Evolutionary conservation across 371 early-diverging fungal genomes (phyloP).

Genomic region (Coemansia sp.): DNA sequence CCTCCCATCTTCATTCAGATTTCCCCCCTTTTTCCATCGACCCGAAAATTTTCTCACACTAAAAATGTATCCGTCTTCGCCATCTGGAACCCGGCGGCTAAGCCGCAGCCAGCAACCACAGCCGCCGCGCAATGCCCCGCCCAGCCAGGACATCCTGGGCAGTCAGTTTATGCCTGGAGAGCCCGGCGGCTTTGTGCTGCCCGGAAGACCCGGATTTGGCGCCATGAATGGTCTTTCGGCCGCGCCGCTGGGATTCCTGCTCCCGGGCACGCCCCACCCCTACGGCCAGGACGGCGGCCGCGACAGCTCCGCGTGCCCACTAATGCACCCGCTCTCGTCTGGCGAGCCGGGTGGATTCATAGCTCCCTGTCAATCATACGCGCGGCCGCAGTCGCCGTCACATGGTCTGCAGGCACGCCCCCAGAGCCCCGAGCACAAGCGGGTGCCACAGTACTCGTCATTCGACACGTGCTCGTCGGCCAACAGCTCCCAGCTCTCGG

Average conservation of each 20-base stretch:
- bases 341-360: slow-evolving; percentile 33
- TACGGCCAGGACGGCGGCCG: background rate
- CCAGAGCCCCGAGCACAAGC: background rate
- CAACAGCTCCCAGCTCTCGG: background rate
- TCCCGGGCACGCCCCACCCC: slow-evolving; percentile 5
- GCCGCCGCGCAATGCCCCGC: background rate
- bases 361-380: slow-evolving; percentile 7
- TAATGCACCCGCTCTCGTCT: background rate
- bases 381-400: slow-evolving; percentile 5
- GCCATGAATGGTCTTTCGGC: background rate
- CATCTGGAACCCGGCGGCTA: slow-evolving; percentile 6
- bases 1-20: no score
- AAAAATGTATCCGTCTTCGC: slow-evolving; percentile 11
- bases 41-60: background rate
- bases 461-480: slow-evolving; percentile 1
- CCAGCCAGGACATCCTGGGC: slow-evolving; percentile 1
- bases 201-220: background rate
- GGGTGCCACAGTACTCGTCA: background rate
- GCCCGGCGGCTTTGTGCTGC: slow-evolving; percentile 38
- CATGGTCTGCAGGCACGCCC: background rate
- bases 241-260: slow-evolving; percentile 30
- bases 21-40: no score
- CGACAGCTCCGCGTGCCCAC: slow-evolving; percentile 4
- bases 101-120: slow-evolving; percentile 13
- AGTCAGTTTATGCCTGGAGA: slow-evolving; percentile 35